Evolutionary conservation across 2,329 filamentous ascomycete genomes (phyloP).

Genomic region (Teratosphaeria zuluensis): DNA sequence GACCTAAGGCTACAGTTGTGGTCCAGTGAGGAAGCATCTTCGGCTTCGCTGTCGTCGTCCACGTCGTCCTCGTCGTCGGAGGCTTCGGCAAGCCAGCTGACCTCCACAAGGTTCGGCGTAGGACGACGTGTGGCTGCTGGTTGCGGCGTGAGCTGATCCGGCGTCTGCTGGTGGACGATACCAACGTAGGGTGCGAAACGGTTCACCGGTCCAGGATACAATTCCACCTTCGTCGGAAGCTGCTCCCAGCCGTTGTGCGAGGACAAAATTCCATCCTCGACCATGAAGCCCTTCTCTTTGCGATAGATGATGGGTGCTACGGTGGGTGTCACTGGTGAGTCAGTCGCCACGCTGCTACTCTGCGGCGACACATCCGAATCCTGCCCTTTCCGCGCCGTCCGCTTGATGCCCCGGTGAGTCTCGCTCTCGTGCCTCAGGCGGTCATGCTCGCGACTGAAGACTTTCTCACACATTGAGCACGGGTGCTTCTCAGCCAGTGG

Average conservation of each 20-base stretch:
- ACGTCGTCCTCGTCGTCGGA: constrained; percentile 1
- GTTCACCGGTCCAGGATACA: not conserved
- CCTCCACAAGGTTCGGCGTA: not conserved
- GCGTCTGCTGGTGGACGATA: not conserved
- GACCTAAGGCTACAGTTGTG: constrained; percentile 1
- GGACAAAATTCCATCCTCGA: not conserved
- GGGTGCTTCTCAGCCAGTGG: constrained; percentile 15
- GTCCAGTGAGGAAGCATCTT: not conserved
- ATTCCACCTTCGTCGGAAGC: not conserved
- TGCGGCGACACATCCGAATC: not conserved
- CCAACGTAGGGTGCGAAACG: not conserved
- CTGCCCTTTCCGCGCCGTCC: constrained; percentile 1
- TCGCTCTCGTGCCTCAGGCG: constrained; percentile 17
- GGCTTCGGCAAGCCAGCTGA: constrained; percentile 5
- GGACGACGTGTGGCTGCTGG: not conserved
- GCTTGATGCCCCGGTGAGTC: constrained; percentile 10
- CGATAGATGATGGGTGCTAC: not conserved
- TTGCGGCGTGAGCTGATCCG: not conserved
- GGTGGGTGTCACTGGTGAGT: not conserved
- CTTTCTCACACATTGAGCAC: constrained; percentile 14
- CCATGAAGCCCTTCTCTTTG: constrained; percentile 1
- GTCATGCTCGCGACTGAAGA: constrained; percentile 18
- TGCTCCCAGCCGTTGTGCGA: not conserved
- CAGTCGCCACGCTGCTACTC: not conserved
- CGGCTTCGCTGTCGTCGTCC: not conserved